phyloP scores from a whole-genome alignment of 1,284 basidiomycete species.

The Sanghuangporus weigelae region DNA sequence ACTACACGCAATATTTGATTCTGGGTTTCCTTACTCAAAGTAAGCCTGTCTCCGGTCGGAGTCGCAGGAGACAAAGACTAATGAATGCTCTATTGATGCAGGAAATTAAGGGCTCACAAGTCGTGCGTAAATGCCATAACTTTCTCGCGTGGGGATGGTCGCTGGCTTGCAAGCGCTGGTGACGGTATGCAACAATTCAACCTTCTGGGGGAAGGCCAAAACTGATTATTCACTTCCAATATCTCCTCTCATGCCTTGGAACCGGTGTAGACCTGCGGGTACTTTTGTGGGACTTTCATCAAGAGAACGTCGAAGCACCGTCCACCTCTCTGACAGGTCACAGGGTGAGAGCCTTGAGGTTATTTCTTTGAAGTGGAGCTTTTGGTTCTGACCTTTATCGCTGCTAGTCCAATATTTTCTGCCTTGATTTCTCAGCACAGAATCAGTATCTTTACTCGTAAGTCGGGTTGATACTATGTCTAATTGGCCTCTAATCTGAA shows the following conservation, averaged over 20 bases:
- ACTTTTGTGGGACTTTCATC: conserved; percentile 66
- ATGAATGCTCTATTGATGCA: conserved; percentile 24
- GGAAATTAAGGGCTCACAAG: conserved; percentile 53
- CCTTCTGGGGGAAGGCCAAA: background rate
- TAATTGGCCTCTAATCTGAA: conserved; percentile 8
- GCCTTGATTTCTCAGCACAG: conserved; percentile 59
- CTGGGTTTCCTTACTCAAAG: conserved; percentile 9
- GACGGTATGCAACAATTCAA: conserved; percentile 46
- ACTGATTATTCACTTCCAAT: too few relatives aligned
- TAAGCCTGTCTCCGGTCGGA: background rate
- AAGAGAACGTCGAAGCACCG: conserved; percentile 48
- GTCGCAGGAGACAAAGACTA: background rate
- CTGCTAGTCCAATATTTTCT: conserved; percentile 61
- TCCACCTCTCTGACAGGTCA: conserved; percentile 46
- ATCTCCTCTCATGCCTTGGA: too few relatives aligned
- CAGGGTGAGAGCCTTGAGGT: conserved; percentile 29
- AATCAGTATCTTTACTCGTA: conserved; percentile 62
- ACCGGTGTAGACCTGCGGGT: conserved; percentile 47
- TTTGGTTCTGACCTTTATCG: background rate
- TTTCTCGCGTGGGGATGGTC: conserved; percentile 56
- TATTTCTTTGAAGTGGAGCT: background rate
- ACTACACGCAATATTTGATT: conserved; percentile 7
- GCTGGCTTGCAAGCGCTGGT: conserved; percentile 71
- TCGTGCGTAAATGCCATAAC: conserved; percentile 69
- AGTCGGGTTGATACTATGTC: conserved; percentile 25